These are phyloP conservation scores for Nitzschia sp. DNA, from an alignment of 108 stramenopile genomes.

Conservation along the genomic window DNA sequence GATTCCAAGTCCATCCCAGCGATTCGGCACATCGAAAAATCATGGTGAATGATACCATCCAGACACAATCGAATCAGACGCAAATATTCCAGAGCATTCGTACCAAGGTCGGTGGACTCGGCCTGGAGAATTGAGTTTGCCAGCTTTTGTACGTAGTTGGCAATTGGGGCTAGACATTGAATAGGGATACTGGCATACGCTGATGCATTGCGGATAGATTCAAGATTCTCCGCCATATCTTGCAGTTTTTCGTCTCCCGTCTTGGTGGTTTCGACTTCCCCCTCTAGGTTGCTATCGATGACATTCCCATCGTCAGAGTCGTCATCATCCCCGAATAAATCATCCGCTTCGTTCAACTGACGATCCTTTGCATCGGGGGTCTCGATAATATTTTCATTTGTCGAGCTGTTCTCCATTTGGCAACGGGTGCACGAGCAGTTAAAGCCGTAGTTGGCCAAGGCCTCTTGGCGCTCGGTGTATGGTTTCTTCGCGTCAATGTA, in stretches of 20 bases:
- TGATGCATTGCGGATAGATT: conserved; percentile 32
- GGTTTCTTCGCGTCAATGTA: conserved; percentile 60
- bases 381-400: background rate
- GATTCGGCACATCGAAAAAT: conserved; percentile 35
- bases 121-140: conserved; percentile 2
- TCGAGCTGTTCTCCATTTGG: conserved; percentile 19
- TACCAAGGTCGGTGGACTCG: background rate
- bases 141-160: conserved; percentile 25
- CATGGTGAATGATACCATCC: conserved; percentile 14
- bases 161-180: conserved; percentile 26
- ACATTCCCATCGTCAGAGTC: conserved; percentile 26
- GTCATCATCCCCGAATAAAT: conserved; percentile 46
- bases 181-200: conserved; percentile 36
- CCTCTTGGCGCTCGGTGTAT: conserved; percentile 46
- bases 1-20: conserved; percentile 38
- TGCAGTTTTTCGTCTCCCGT: conserved; percentile 27
- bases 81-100: background rate
- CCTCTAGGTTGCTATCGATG: conserved; percentile 1
- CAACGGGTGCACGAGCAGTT: conserved; percentile 66
- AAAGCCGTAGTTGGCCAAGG: conserved; percentile 79
- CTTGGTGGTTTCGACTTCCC: conserved; percentile 1
- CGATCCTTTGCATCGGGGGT: background rate
- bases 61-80: background rate
- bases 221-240: conserved; percentile 27
- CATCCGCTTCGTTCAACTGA: conserved; percentile 17